Evolutionary conservation across 169 alveolate genomes (phyloP).

Genomic region (Plasmodium ovale): DNA sequence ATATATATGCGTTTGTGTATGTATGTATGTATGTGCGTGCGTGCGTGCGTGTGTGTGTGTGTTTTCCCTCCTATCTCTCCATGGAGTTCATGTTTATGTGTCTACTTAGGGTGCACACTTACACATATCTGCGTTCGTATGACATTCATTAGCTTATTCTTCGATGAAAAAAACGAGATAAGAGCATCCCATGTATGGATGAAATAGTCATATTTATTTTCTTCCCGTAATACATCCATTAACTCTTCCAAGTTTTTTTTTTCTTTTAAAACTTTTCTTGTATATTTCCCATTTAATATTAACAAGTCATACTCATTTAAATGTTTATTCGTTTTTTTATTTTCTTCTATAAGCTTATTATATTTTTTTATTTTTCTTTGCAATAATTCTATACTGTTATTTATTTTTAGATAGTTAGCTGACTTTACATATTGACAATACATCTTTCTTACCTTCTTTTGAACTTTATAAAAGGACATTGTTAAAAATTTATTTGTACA

Average conservation of each 20-base stretch:
- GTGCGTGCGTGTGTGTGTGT: too few species aligned
- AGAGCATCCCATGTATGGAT: not conserved
- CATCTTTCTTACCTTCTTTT: slow-evolving; percentile 4
- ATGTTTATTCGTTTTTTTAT: slow-evolving; percentile 48
- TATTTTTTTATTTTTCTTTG: slow-evolving; percentile 55
- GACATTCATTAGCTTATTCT: not conserved
- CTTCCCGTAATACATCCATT: not conserved
- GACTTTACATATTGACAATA: slow-evolving; percentile 14
- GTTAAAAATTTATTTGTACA: slow-evolving; percentile 7
- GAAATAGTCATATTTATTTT: slow-evolving; percentile 6
- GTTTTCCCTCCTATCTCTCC: not conserved
- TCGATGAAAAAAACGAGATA: slow-evolving; percentile 2
- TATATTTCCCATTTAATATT: slow-evolving; percentile 70
- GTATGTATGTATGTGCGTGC: too few species aligned
- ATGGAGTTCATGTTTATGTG: not conserved
- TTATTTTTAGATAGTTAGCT: slow-evolving; percentile 7
- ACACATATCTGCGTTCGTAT: slow-evolving; percentile 34
- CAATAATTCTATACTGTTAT: slow-evolving; percentile 14
- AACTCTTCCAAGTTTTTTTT: slow-evolving; percentile 19
- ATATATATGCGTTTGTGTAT: too few species aligned
- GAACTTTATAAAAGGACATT: not conserved
- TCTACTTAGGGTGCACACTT: not conserved
- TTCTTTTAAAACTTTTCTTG: slow-evolving; percentile 61
- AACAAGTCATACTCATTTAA: slow-evolving; percentile 51
- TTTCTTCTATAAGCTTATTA: slow-evolving; percentile 35